Base-by-base conservation (phyloP, 2,329 filamentous ascomycete genomes). In the Aspergillus awamori region DNA sequence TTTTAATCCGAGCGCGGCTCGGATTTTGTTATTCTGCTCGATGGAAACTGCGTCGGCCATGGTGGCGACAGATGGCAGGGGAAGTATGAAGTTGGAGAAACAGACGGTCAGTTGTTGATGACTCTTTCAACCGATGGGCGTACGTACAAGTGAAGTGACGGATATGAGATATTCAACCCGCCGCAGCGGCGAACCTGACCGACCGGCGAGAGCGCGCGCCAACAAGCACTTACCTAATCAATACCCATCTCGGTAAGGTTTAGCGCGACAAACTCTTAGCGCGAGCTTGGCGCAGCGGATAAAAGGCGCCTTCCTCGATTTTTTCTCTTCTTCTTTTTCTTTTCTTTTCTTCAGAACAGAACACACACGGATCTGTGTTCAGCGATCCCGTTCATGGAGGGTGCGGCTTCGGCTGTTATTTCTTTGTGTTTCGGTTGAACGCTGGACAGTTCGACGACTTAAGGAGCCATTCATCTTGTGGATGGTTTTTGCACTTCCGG, bases 11-110 rank as follows among this genome's bases (percentile, higher is more conserved):
- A 97, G 87, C 53, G 92, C 92, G 70, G 89, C 84, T 71, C 94
- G 92, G 72, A 97, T 89, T 74, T 93, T 91, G 81, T 98, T 98
- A 67, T 92, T 92, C 83, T 97, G 93, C 78, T 96, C 91, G 73
- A 98, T 93, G 28, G 90, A 89, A 48, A 91, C 86, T 69, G 87
- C 74, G 72, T 82, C 80, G 63, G 81, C 74, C 80, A 82, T 82
- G 33, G 64, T 77, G 68, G 62, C 60, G 62, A 58, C 51, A 52
- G 26, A 43, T 30, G 22, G 11, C 24, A 39, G 30, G 39, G 53
- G 20, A 28, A 17, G 20, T 39, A 45, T 48, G 53, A 26, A 43
- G 20, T 57, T 41, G 20, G 48, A 33, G 38, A 60, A 17, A 26
- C 24, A 33, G 57, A 24, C 22, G 41, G 39, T 49, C 36, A 20